Percentiles rank a stretch among this genome's conserved stretches.
Evolutionary conservation across 2,329 filamentous ascomycete genomes (phyloP).

Genomic region (Coniochaeta prunicola): DNA sequence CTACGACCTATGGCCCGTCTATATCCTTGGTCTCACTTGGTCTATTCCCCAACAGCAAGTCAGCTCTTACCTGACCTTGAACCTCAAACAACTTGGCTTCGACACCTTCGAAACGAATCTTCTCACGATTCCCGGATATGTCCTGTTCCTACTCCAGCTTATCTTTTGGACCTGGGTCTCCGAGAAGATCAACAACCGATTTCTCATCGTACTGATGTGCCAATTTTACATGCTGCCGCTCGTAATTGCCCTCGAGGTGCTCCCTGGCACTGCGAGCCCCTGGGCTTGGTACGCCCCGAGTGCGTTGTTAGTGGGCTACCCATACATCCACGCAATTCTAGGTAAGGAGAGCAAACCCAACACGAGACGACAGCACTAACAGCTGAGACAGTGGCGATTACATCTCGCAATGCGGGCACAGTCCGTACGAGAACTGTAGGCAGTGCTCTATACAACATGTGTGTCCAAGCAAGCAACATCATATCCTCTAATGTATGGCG

Average conservation of each 20-base stretch:
- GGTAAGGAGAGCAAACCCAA: constrained; percentile 12
- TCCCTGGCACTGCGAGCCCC: constrained; percentile 22
- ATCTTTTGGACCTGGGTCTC: constrained; percentile 39
- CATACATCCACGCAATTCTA: constrained; percentile 31
- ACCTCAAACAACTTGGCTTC: constrained; percentile 41
- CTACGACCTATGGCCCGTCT: constrained; percentile 50
- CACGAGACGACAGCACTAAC: neutral
- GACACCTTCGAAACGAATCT: constrained; percentile 48
- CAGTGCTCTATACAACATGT: constrained; percentile 54
- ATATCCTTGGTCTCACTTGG: constrained; percentile 37
- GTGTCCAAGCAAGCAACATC: constrained; percentile 35
- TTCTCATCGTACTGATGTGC: constrained; percentile 31
- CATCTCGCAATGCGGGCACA: constrained; percentile 53
- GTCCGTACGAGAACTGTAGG: constrained; percentile 57
- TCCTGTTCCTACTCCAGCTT: constrained; percentile 36
- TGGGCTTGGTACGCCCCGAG: constrained; percentile 41
- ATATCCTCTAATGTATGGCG: constrained; percentile 28
- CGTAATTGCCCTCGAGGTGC: constrained; percentile 34
- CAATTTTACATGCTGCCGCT: constrained; percentile 46
- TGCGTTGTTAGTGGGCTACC: constrained; percentile 37
- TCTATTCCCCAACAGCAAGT: constrained; percentile 39
- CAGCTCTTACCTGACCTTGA: constrained; percentile 43
- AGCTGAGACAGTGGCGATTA: constrained; percentile 45
- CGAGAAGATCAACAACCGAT: constrained; percentile 34
- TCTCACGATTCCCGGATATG: constrained; percentile 42